phyloP scores from a whole-genome alignment of 306 rosid species.

The Acacia acuminata region DNA sequence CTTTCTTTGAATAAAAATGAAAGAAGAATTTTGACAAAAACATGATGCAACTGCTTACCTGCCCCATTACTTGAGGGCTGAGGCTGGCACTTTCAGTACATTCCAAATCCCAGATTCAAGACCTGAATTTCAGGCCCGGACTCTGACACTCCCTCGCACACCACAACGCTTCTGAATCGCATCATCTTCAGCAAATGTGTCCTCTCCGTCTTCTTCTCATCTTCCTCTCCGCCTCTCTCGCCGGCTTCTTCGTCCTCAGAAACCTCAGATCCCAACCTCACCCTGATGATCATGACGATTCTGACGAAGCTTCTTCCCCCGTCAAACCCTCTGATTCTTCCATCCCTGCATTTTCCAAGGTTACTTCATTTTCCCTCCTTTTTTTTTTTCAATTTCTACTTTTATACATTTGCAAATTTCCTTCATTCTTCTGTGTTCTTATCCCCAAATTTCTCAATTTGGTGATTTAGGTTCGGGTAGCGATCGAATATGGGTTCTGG shows the following conservation, averaged over 20 bases:
- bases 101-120: neutral
- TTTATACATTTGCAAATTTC: neutral
- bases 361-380: neutral
- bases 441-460: neutral
- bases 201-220: slow-evolving; percentile 75
- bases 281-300: neutral
- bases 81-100: neutral
- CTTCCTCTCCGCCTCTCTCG: slow-evolving; percentile 82
- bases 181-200: slow-evolving; percentile 51
- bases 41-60: neutral
- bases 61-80: neutral
- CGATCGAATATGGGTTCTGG: slow-evolving; percentile 79
- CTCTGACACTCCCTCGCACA: neutral
- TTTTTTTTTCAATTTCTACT: neutral
- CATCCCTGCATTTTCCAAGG: slow-evolving; percentile 28
- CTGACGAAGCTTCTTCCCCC: neutral
- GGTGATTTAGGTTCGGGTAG: slow-evolving; percentile 47
- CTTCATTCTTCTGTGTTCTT: neutral
- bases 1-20: too few relatives aligned
- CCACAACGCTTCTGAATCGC: neutral
- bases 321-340: slow-evolving; percentile 35
- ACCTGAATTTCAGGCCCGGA: neutral
- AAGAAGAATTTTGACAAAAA: neutral
- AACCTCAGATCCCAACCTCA: slow-evolving; percentile 61
- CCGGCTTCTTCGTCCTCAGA: slow-evolving; percentile 75